Evolutionary conservation across 2,329 filamentous ascomycete species (phyloP), one percentile per base, ranked within the genome.

Genomic region (Apiospora aurea): DNA sequence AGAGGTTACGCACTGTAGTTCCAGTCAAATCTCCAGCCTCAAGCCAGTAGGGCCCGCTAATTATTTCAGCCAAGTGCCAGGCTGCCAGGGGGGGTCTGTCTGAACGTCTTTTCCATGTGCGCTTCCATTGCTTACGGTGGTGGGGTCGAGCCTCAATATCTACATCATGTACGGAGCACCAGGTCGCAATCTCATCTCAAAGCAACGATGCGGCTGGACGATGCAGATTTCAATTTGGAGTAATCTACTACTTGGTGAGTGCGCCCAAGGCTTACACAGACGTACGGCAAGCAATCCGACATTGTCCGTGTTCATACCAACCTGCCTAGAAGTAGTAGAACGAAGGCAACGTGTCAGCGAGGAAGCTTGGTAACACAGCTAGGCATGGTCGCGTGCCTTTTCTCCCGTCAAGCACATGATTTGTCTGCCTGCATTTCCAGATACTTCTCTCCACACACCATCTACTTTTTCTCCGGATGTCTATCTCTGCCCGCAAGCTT

Each of bases 1-100:
- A 7, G 11, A 64, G 53, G 53, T 41, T 41, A 64, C 53, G 53
- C 53, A 64, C 53, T 64, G 53, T 64, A 64, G 57, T 64, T n/a
- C 57, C 34, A 41, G 57, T 41, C 57, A 41, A 64, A 64, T 64
- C 34, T 64, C 57, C 57, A 64, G 57, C 57, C 34, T 41, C 34
- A 64, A 64, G 57, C 57, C 57, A 41, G 57, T 64, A 64, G 49
- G 10, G 11, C n/a, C 57, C 57, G 41, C 57, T 64, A 24, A 41
- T 64, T 64, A 64, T 64, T 38, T 41, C 34, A 64, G 18, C 57
- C 57, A 24, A 41, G 8, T 41, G 57, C 57, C 57, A 41, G 41
- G 26, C 26, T 29, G 26, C 26, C 26, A 29, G 26, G 26, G 26
- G 26, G 29, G 34, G 57, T n/a, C 34, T 38, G 34, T 13, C 8